Conservation (phyloP, 2,329 filamentous ascomycete species). For the Plectosphaerella cucumerina region DNA sequence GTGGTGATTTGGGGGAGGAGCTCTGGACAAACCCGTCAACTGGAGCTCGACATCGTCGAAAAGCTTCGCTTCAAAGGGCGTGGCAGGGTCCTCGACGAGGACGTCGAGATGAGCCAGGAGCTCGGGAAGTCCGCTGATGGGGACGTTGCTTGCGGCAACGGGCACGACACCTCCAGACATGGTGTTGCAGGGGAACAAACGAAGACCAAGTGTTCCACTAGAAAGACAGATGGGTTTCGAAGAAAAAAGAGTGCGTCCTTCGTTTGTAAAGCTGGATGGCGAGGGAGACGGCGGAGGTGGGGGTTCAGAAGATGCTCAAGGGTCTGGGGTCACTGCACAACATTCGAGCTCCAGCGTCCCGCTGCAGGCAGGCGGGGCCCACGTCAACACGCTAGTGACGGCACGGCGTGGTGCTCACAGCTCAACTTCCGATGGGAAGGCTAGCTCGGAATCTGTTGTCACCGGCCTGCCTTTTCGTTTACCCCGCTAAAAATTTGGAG, state of each 20-base stretch:
- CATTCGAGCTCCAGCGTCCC: background rate
- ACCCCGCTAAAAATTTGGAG: conserved; percentile 4
- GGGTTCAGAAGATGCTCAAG: background rate
- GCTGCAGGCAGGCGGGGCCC: background rate
- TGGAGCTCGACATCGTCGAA: conserved; percentile 58
- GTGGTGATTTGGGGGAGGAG: conserved; percentile 1
- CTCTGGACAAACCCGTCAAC: conserved; percentile 39
- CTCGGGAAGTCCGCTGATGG: conserved; percentile 48
- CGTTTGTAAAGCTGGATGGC: background rate
- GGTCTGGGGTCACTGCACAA: background rate
- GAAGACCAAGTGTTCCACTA: background rate
- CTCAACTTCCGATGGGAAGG: background rate
- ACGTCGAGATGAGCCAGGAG: conserved; percentile 50
- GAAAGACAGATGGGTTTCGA: conserved; percentile 11
- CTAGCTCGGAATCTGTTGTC: background rate
- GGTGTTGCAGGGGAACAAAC: background rate
- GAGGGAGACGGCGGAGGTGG: background rate
- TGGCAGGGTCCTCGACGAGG: conserved; percentile 37
- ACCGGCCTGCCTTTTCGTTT: background rate
- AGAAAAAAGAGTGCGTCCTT: background rate
- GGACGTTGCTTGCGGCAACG: conserved; percentile 34
- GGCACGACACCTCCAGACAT: conserved; percentile 30
- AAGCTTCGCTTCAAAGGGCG: conserved; percentile 41
- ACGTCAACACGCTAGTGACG: background rate
- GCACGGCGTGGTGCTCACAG: background rate